Base-by-base conservation (phyloP, 106 monocot genomes). In the Dendrobium catenatum region DNA sequence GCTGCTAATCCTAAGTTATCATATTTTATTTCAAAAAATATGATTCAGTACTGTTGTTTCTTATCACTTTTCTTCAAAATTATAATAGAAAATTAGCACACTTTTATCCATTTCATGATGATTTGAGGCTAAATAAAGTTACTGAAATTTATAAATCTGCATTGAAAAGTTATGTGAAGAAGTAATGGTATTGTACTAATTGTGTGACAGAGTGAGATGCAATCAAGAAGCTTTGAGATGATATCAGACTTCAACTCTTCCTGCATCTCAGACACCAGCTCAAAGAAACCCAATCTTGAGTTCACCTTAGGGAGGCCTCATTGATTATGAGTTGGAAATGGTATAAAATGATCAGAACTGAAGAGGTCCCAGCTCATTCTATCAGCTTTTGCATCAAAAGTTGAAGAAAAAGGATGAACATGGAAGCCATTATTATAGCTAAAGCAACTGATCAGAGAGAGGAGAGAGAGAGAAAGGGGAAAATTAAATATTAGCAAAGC, bases 271-370 rank as follows among this genome's bases (percentile, higher is more conserved):
- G 89, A 83, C 11, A 81, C 64, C 1, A 82, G 73, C 44, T 68
- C 81, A 9, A 89, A 78, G 81, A 92, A 92, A 79, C 95, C 89
- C 72, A 95, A 89, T 83, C 89, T 95, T 20, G 95, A 95, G 79
- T 94, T 94, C 84, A 94, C 91, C 46, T 85, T 94, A 79, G 94
- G 91, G 77, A 89, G 84, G 59, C 88, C 86, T 74, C 87, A 77
- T 75, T 88, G 79, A 82, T 37, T 43, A 72, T 20, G 33, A 13
- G 44, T 58, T 40, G 70, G 2, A 33, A 29, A 29, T 67, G 22
- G 5, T 29, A 67, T 26, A 67, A 67, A 27, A 56, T 18, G 7
- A n/a, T 43, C 11, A 18, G 26, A 73, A 42, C 42, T 44, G 40
- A 76, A 44, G 75, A 76, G 46, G 17, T 44, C 75, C 29, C 22